These are phyloP conservation scores for Glycine latifolia DNA, from an alignment of 306 rosid genomes.

Conservation along the genomic window DNA sequence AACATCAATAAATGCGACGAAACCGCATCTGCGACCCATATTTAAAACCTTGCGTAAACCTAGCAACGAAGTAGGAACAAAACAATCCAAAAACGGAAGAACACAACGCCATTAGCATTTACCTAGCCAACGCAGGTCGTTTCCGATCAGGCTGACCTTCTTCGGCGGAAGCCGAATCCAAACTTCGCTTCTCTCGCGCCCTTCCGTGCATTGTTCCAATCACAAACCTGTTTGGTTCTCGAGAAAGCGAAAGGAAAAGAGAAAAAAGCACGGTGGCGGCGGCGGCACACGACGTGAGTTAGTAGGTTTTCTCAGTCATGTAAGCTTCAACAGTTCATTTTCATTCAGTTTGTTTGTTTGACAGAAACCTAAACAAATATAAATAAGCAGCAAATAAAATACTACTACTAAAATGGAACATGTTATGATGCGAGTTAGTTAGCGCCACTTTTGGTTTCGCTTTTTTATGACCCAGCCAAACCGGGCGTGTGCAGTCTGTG, in stretches of 20 bases:
- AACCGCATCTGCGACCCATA: neutral
- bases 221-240: slow-evolving; percentile 46
- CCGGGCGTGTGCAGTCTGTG: too few species aligned
- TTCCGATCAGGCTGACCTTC: slow-evolving; percentile 85
- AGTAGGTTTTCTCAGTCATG: slow-evolving; percentile 30
- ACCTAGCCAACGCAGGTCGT: slow-evolving; percentile 91
- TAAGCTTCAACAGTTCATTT: slow-evolving; percentile 14
- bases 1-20: neutral
- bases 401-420: neutral
- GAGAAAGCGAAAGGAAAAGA: slow-evolving; percentile 44
- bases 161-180: slow-evolving; percentile 72
- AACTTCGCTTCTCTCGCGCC: slow-evolving; percentile 69
- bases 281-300: neutral
- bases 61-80: neutral
- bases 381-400: neutral
- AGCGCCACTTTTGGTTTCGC: neutral
- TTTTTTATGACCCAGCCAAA: too few species aligned
- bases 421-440: neutral
- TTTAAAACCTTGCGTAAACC: neutral
- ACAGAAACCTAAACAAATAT: neutral
- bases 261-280: neutral
- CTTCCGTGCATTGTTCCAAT: slow-evolving; percentile 61
- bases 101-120: neutral
- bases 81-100: too few species aligned
- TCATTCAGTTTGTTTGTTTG: neutral